Conservation (phyloP, 805 yeast species). For the Clavispora carvajalis region DNA sequence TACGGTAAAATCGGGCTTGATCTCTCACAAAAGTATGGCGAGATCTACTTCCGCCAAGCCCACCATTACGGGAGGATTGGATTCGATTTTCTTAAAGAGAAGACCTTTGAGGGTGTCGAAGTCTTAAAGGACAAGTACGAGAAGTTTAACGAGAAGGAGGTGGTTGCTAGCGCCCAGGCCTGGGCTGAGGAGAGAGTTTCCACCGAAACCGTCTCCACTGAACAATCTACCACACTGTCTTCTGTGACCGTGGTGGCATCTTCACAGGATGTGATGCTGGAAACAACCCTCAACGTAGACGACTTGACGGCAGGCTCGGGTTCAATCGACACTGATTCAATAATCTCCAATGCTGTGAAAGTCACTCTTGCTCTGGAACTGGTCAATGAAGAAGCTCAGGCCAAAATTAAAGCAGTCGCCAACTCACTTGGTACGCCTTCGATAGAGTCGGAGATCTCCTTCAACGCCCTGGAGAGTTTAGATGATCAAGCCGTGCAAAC, state of each 20-base stretch:
- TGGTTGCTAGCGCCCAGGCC: neutral
- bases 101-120: slow-evolving; percentile 13
- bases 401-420: too few species aligned
- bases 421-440: too few species aligned
- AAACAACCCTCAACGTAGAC: slow-evolving; percentile 8
- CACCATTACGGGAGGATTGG: slow-evolving; percentile 21
- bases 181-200: neutral
- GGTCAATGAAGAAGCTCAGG: too few species aligned
- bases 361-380: neutral
- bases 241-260: too few species aligned
- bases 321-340: slow-evolving; percentile 8
- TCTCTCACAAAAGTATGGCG: slow-evolving; percentile 15
- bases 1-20: slow-evolving; percentile 9
- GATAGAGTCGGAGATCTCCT: too few species aligned
- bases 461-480: too few species aligned
- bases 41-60: slow-evolving; percentile 15
- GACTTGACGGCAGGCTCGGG: slow-evolving; percentile 4
- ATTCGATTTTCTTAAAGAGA: slow-evolving; percentile 10
- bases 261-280: slow-evolving; percentile 7
- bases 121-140: slow-evolving; percentile 25
- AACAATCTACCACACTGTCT: neutral
- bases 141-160: slow-evolving; percentile 11
- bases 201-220: slow-evolving; percentile 3
- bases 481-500: too few species aligned
- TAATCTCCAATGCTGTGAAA: slow-evolving; percentile 10